Conservation (phyloP, 768 basidiomycete species). For the Auriscalpium microsporum region DNA sequence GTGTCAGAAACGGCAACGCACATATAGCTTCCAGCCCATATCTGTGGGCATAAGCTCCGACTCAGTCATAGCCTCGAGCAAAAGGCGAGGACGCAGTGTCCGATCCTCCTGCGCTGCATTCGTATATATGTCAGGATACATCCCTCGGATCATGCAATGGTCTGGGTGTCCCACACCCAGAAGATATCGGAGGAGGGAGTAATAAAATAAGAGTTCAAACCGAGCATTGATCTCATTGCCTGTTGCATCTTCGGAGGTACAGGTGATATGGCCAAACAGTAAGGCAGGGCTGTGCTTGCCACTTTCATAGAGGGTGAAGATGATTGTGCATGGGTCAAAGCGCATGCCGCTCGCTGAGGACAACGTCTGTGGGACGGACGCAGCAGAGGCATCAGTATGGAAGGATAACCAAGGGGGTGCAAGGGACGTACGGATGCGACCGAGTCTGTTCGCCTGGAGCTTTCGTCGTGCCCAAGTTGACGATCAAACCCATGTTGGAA, state of each 20-base stretch:
- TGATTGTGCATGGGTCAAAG: not conserved
- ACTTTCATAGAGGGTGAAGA: not conserved
- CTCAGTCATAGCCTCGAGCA: not conserved
- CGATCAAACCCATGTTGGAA: not conserved
- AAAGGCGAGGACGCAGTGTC: not conserved
- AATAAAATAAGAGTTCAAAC: not conserved
- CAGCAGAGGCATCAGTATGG: no score
- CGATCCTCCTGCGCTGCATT: not conserved
- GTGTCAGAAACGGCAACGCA: not conserved
- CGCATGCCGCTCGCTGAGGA: not conserved
- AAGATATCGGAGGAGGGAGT: not conserved
- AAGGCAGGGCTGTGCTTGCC: not conserved
- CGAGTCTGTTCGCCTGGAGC: not conserved
- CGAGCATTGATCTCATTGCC: not conserved
- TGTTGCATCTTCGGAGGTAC: not conserved
- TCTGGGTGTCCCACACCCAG: not conserved
- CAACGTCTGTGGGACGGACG: not conserved
- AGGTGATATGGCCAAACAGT: not conserved
- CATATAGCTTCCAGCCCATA: not conserved
- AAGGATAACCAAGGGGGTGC: no score
- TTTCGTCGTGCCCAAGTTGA: not conserved
- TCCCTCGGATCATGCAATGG: not conserved
- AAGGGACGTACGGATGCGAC: no score
- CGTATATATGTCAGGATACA: not conserved
- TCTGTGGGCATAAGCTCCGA: not conserved